A percentile compares a stretch with the other conserved stretches of the same genome.
Evolutionary conservation across 495 filamentous ascomycete species (phyloP).

Genomic region (Xeromyces bisporus): DNA sequence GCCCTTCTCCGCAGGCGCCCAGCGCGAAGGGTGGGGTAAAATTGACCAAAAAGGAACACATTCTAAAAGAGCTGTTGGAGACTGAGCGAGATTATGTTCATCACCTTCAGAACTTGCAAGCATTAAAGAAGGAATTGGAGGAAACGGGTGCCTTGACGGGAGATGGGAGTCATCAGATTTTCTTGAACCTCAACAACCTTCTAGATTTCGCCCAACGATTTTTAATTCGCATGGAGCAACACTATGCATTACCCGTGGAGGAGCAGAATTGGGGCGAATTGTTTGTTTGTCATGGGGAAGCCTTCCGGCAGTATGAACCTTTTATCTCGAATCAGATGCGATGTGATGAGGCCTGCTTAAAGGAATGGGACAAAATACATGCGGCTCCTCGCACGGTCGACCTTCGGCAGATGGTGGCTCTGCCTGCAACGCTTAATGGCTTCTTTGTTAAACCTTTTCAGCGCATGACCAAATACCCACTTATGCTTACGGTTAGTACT

Average conservation of each 20-base stretch:
- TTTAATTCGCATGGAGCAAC: conserved; percentile 87
- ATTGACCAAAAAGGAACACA: conserved; percentile 67
- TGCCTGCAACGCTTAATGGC: conserved; percentile 48
- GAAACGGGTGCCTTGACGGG: conserved; percentile 75
- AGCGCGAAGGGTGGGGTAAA: conserved; percentile 29
- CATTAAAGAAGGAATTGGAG: conserved; percentile 79
- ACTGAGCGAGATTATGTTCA: conserved; percentile 98
- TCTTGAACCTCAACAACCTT: conserved; percentile 85
- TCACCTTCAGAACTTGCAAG: conserved; percentile 84
- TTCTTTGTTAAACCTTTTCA: conserved; percentile 96
- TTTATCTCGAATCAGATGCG: conserved; percentile 82
- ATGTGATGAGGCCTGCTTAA: conserved; percentile 30
- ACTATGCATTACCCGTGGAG: conserved; percentile 61
- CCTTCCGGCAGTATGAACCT: conserved; percentile 80
- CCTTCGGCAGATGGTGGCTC: conserved; percentile 46
- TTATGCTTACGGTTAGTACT: conserved; percentile 72
- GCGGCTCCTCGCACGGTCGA: conserved; percentile 36
- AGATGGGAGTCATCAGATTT: conserved; percentile 85
- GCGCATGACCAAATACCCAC: conserved; percentile 80
- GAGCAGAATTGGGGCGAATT: conserved; percentile 82
- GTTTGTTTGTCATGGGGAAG: conserved; percentile 63
- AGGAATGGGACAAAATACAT: conserved; percentile 38
- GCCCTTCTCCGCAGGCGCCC: conserved; percentile 24
- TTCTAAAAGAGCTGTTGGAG: conserved; percentile 76
- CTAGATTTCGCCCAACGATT: conserved; percentile 92